A percentile compares a stretch with the other conserved stretches of the same genome.
These are phyloP conservation scores for Apostasia ramifera DNA, from an alignment of 106 monocot species.

Conservation along the genomic window DNA sequence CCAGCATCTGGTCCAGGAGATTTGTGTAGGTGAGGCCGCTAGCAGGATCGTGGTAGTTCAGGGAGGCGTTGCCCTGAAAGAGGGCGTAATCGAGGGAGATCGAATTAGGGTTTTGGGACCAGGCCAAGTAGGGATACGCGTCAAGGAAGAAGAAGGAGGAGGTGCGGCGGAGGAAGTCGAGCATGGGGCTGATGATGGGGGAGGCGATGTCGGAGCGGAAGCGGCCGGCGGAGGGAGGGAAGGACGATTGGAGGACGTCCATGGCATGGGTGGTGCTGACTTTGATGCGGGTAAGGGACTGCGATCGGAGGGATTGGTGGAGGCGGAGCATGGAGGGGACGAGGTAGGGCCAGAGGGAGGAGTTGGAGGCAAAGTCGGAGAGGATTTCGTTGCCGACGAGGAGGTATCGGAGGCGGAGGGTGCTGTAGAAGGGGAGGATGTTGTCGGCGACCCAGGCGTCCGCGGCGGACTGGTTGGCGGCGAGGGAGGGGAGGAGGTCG, in stretches of 20 bases:
- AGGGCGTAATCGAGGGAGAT: constrained; percentile 73
- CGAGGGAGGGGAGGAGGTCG: constrained; percentile 58
- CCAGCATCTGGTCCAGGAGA: constrained; percentile 79
- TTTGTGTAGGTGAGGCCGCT: constrained; percentile 65
- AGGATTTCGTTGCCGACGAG: constrained; percentile 97
- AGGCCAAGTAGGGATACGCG: constrained; percentile 81
- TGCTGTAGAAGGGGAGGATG: constrained; percentile 51
- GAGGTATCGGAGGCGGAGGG: constrained; percentile 59
- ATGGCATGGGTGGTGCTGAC: constrained; percentile 79
- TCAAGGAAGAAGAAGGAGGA: constrained; percentile 73
- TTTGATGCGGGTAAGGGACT: constrained; percentile 38
- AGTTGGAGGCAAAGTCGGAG: constrained; percentile 42
- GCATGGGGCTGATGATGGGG: constrained; percentile 48
- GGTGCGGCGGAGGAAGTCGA: constrained; percentile 48
- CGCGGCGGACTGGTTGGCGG: constrained; percentile 52
- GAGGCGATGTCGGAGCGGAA: constrained; percentile 73
- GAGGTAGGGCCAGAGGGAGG: constrained; percentile 50
- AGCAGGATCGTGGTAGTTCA: constrained; percentile 40
- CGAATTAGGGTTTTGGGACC: constrained; percentile 29
- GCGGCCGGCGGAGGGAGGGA: constrained; percentile 59
- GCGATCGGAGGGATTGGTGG: constrained; percentile 21
- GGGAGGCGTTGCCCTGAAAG: constrained; percentile 14
- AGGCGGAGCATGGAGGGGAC: constrained; percentile 74
- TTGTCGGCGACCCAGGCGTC: constrained; percentile 54
- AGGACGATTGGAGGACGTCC: constrained; percentile 63